These are phyloP conservation scores for Komagataella ulmi DNA, from an alignment of 805 yeast species.

Conservation along the genomic window DNA sequence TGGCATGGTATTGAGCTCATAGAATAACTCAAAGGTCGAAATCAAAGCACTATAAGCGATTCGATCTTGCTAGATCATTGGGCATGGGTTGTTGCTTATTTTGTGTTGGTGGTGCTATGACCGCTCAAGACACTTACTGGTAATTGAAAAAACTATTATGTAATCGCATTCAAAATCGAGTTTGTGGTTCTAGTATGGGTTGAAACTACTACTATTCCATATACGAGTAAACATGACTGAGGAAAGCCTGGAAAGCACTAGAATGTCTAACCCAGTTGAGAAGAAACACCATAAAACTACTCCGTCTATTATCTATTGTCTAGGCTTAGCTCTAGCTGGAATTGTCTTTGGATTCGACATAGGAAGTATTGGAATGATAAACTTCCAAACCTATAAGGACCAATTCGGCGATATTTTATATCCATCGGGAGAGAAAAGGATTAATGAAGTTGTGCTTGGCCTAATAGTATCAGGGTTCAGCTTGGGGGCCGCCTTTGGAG, in stretches of 20 bases:
- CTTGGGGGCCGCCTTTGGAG: constrained; percentile 19
- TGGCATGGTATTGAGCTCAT: background rate
- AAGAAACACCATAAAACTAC: background rate
- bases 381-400: constrained; percentile 5
- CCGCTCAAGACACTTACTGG: too few relatives aligned
- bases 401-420: constrained; percentile 11
- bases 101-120: background rate
- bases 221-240: background rate
- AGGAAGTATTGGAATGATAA: constrained; percentile 12
- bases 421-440: constrained; percentile 1
- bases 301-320: constrained; percentile 6
- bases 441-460: constrained; percentile 15
- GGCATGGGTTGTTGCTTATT: background rate
- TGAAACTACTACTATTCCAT: background rate
- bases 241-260: background rate
- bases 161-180: background rate
- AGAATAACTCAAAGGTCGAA: too few relatives aligned
- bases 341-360: constrained; percentile 22
- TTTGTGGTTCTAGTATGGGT: background rate
- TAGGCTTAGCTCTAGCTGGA: constrained; percentile 17
- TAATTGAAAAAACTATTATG: background rate
- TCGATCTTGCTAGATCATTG: background rate
- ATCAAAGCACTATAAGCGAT: too few relatives aligned
- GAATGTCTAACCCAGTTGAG: background rate
- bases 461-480: constrained; percentile 15